Evolutionary conservation across 805 yeast genomes (phyloP).

Genomic region (Candida lessepsii): DNA sequence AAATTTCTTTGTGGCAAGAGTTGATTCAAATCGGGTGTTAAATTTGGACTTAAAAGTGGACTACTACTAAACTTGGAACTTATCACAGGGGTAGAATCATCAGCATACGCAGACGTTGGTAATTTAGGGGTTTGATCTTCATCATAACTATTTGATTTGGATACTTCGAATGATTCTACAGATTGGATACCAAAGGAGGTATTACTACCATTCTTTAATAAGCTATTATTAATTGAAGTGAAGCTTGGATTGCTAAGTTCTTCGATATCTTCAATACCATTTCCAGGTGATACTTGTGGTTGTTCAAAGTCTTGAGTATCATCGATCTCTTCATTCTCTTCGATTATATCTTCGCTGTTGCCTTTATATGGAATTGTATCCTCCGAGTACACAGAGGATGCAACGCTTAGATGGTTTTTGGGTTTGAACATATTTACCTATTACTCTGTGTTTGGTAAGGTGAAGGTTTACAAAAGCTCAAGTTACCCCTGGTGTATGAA

Average conservation of each 20-base stretch:
- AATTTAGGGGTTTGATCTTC: constrained; percentile 35
- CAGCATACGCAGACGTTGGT: constrained; percentile 12
- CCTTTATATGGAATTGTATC: constrained; percentile 12
- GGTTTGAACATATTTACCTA: not conserved
- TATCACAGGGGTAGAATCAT: constrained; percentile 32
- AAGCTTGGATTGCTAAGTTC: constrained; percentile 27
- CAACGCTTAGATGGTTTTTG: constrained; percentile 26
- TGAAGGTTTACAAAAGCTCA: not conserved
- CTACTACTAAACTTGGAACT: constrained; percentile 5
- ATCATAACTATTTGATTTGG: constrained; percentile 11
- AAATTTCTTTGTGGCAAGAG: constrained; percentile 35
- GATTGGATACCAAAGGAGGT: constrained; percentile 9
- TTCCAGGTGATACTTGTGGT: too few relatives aligned
- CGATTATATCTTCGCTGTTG: constrained; percentile 3
- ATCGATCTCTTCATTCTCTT: constrained; percentile 13
- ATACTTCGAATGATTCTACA: constrained; percentile 1
- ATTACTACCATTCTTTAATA: constrained; percentile 22
- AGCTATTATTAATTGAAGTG: constrained; percentile 32
- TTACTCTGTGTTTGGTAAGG: too few relatives aligned
- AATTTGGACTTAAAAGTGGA: constrained; percentile 6
- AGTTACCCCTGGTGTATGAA: constrained; percentile 1
- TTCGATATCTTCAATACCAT: too few relatives aligned
- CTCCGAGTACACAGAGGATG: constrained; percentile 37
- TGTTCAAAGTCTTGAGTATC: too few relatives aligned
- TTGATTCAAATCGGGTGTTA: constrained; percentile 6